Conservation (phyloP, 1,284 basidiomycete species). For the Amylostereum chailletii region DNA sequence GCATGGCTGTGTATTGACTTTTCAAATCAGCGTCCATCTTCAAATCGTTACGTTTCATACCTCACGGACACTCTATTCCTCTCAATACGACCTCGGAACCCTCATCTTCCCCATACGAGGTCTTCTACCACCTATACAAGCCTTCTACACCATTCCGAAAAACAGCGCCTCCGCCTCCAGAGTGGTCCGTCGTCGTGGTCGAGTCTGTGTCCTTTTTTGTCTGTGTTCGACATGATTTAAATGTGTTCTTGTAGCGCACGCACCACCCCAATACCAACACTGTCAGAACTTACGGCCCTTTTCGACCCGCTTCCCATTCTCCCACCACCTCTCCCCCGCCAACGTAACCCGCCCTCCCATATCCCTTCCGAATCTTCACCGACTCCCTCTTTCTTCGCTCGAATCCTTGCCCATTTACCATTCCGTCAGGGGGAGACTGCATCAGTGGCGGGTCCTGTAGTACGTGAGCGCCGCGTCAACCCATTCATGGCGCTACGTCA, state of each 20-base stretch:
- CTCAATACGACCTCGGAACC: constrained; percentile 14
- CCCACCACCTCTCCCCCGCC: constrained; percentile 45
- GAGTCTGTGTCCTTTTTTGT: constrained; percentile 44
- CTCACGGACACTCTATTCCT: constrained; percentile 47
- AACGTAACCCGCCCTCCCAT: constrained; percentile 18
- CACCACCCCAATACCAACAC: constrained; percentile 63
- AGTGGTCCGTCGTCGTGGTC: constrained; percentile 82
- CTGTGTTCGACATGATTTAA: not conserved
- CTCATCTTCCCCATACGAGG: constrained; percentile 56
- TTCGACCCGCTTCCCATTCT: constrained; percentile 55
- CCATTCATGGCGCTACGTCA: constrained; percentile 76
- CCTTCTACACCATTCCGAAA: constrained; percentile 82
- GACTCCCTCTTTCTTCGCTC: constrained; percentile 12
- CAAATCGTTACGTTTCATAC: constrained; percentile 65
- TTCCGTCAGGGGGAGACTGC: constrained; percentile 15
- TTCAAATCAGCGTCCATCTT: constrained; percentile 54
- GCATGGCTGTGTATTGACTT: not conserved
- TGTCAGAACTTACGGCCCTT: constrained; percentile 57
- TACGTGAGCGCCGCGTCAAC: constrained; percentile 28
- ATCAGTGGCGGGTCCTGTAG: constrained; percentile 16
- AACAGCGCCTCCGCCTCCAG: constrained; percentile 70
- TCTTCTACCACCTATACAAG: constrained; percentile 92
- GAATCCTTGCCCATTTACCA: constrained; percentile 26
- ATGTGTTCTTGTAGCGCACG: constrained; percentile 41
- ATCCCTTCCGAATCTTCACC: constrained; percentile 7